Evolutionary conservation across 2,329 filamentous ascomycete genomes (phyloP).

Genomic region (Samsoniella hepiali): DNA sequence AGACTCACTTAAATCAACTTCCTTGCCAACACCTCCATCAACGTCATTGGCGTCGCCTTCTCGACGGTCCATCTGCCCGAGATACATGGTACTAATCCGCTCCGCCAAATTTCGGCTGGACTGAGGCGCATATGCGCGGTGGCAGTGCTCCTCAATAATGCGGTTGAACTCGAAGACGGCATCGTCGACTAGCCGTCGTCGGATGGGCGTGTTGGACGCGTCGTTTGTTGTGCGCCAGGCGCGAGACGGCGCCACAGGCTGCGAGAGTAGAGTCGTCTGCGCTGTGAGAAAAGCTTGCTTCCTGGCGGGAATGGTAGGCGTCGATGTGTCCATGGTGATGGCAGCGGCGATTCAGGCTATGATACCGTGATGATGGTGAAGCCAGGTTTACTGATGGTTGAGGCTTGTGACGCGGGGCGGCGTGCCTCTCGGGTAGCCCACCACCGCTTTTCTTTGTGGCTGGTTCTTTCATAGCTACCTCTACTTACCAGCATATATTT

Average conservation of each 20-base stretch:
- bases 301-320: slow-evolving; percentile 57
- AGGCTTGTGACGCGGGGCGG: not conserved
- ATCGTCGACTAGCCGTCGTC: slow-evolving; percentile 52
- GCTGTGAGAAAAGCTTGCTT: slow-evolving; percentile 63
- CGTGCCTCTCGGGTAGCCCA: not conserved
- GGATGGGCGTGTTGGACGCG: slow-evolving; percentile 39
- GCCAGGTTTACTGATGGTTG: not conserved
- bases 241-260: slow-evolving; percentile 54
- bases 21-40: slow-evolving; percentile 35
- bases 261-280: slow-evolving; percentile 62
- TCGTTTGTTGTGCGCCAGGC: slow-evolving; percentile 50
- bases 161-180: slow-evolving; percentile 59
- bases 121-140: slow-evolving; percentile 63
- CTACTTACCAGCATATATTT: too few relatives aligned
- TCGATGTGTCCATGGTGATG: slow-evolving; percentile 15
- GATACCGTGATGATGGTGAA: not conserved
- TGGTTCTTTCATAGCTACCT: not conserved
- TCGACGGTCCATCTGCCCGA: slow-evolving; percentile 42
- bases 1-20: slow-evolving; percentile 44
- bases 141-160: slow-evolving; percentile 60
- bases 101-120: slow-evolving; percentile 69
- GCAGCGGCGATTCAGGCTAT: not conserved
- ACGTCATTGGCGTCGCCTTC: slow-evolving; percentile 35
- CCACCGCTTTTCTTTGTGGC: not conserved
- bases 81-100: slow-evolving; percentile 67